Evolutionary conservation across 352 stramenopile species (phyloP).

Genomic region (Phytophthora aleatoria): DNA sequence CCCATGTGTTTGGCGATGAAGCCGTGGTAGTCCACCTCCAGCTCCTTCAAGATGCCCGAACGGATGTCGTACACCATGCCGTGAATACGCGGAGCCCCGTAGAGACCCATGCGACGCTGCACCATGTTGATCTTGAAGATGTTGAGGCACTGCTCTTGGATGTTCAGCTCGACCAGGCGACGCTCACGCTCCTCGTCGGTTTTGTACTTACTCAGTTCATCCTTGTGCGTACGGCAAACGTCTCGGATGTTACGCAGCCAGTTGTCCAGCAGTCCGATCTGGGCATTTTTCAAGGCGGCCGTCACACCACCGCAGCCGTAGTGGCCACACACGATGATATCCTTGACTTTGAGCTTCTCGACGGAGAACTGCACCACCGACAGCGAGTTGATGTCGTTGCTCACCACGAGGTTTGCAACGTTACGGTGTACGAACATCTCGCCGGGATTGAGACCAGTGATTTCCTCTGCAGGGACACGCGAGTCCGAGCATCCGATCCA

Average conservation of each 20-base stretch:
- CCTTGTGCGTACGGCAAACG: constrained; percentile 37
- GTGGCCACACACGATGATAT: constrained; percentile 92
- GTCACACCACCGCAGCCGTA: constrained; percentile 90
- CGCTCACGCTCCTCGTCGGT: constrained; percentile 36
- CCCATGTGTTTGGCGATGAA: constrained; percentile 52
- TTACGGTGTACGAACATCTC: constrained; percentile 93
- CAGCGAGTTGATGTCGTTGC: constrained; percentile 65
- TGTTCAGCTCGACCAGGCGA: constrained; percentile 82
- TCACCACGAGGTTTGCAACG: constrained; percentile 77
- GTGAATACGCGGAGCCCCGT: constrained; percentile 73
- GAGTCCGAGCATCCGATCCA: constrained; percentile 91
- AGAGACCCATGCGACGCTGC: constrained; percentile 66
- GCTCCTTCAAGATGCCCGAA: constrained; percentile 59
- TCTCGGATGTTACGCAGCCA: constrained; percentile 93
- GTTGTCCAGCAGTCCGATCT: constrained; percentile 86
- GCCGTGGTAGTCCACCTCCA: constrained; percentile 62
- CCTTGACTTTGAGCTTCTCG: constrained; percentile 87
- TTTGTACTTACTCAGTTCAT: constrained; percentile 24
- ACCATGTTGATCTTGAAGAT: constrained; percentile 89
- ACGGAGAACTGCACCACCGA: constrained; percentile 78
- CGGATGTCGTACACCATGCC: constrained; percentile 77
- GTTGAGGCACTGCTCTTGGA: constrained; percentile 85
- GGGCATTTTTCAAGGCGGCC: constrained; percentile 76
- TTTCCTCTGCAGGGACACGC: constrained; percentile 82
- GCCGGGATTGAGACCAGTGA: constrained; percentile 76